A percentile compares a stretch with the other conserved stretches of the same genome.
These are phyloP conservation scores for Fagopyrum tataricum DNA, from an alignment of 148 eudicot genomes.

Conservation along the genomic window DNA sequence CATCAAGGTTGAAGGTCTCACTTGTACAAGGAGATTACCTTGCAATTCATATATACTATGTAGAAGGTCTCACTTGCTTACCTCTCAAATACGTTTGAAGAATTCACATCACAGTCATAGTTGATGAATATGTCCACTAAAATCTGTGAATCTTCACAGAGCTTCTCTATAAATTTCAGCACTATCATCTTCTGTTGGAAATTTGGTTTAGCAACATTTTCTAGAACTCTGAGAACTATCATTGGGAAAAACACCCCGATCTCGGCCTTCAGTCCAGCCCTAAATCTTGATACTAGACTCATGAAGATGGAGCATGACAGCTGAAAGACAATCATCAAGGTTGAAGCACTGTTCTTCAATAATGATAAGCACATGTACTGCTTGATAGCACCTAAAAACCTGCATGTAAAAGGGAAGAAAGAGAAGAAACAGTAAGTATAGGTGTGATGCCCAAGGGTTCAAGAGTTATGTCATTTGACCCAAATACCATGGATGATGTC, in stretches of 20 bases:
- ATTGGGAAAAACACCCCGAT: conserved; percentile 99
- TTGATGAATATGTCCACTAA: conserved; percentile 96
- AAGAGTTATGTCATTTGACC: background rate
- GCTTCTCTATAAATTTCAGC: conserved; percentile 83
- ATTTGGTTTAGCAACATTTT: conserved; percentile 98
- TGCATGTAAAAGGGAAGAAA: conserved; percentile 23
- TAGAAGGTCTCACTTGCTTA: conserved; percentile 21
- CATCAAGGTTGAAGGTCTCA: too few relatives aligned
- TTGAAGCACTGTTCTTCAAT: conserved; percentile 96
- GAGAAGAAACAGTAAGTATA: background rate
- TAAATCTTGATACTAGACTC: conserved; percentile 92
- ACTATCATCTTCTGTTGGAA: conserved; percentile 98
- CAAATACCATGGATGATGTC: background rate
- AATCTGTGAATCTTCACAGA: conserved; percentile 89
- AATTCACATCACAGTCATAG: conserved; percentile 98
- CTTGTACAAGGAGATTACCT: background rate
- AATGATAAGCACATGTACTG: conserved; percentile 92
- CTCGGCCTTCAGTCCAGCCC: conserved; percentile 99
- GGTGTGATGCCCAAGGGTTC: background rate
- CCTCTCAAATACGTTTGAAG: conserved; percentile 99
- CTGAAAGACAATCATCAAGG: conserved; percentile 97
- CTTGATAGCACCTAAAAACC: conserved; percentile 97
- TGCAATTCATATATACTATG: background rate
- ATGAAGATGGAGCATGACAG: conserved; percentile 99
- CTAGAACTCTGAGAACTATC: conserved; percentile 96